phyloP scores from a whole-genome alignment of 2,329 filamentous ascomycete species.

The Westerdykella ornata region DNA sequence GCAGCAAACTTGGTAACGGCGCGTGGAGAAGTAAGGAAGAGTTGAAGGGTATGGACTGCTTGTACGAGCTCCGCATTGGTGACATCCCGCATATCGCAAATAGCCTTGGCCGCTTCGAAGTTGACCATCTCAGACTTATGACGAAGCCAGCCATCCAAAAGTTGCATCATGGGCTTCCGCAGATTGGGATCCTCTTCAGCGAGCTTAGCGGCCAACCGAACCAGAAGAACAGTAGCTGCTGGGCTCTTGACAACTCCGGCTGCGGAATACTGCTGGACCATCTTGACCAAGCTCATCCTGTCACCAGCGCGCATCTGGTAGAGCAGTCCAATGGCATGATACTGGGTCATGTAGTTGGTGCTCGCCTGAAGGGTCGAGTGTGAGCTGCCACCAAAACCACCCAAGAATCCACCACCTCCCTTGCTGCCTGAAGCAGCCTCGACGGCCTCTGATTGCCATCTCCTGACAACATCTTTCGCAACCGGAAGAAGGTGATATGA shows the following conservation, averaged over 20 bases:
- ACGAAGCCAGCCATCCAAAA: constrained; percentile 91
- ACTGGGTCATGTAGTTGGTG: constrained; percentile 95
- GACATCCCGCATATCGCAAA: constrained; percentile 89
- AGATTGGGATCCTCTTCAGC: constrained; percentile 87
- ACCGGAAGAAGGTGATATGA: constrained; percentile 97
- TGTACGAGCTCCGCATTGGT: constrained; percentile 86
- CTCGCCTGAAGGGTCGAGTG: constrained; percentile 62
- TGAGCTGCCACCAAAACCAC: constrained; percentile 80
- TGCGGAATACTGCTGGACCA: constrained; percentile 98
- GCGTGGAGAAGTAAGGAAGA: constrained; percentile 92
- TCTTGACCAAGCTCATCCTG: constrained; percentile 97
- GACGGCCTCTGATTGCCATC: constrained; percentile 98
- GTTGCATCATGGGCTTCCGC: constrained; percentile 91
- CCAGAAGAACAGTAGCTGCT: constrained; percentile 84
- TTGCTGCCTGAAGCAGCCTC: constrained; percentile 89
- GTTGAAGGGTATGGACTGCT: constrained; percentile 88
- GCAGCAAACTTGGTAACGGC: constrained; percentile 97
- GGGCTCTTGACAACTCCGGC: constrained; percentile 92
- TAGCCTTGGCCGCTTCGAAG: constrained; percentile 97
- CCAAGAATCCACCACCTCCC: constrained; percentile 79
- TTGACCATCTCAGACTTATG: constrained; percentile 94
- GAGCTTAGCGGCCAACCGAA: constrained; percentile 84
- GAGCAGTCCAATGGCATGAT: constrained; percentile 92
- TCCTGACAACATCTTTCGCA: constrained; percentile 85
- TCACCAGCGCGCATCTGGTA: constrained; percentile 98